Evolutionary conservation across 2,329 filamentous ascomycete genomes (phyloP).

Genomic region (Fusarium cicatricum): DNA sequence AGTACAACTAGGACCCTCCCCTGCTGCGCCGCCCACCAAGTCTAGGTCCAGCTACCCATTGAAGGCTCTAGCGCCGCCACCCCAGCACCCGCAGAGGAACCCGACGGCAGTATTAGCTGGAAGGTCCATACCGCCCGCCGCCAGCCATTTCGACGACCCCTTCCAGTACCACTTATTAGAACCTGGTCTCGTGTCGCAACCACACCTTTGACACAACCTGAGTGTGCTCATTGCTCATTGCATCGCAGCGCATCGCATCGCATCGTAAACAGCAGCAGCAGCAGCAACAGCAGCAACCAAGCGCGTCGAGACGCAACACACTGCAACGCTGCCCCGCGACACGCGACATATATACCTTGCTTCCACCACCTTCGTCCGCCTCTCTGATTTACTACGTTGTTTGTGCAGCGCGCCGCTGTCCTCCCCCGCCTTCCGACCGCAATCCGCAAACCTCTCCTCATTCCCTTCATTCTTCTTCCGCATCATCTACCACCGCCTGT

Average conservation of each 20-base stretch:
- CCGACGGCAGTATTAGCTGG: slow-evolving; percentile 38
- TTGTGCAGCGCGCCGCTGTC: slow-evolving; percentile 36
- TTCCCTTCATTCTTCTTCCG: slow-evolving; percentile 18
- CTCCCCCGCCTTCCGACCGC: slow-evolving; percentile 37
- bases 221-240: slow-evolving; percentile 29
- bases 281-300: slow-evolving; percentile 18
- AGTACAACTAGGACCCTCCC: slow-evolving; percentile 27
- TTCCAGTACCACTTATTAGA: slow-evolving; percentile 37
- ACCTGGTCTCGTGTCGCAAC: slow-evolving; percentile 43
- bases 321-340: slow-evolving; percentile 30
- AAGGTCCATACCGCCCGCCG: slow-evolving; percentile 34
- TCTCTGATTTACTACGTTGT: slow-evolving; percentile 19
- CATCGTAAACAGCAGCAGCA: slow-evolving; percentile 30
- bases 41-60: slow-evolving; percentile 13
- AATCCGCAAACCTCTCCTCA: slow-evolving; percentile 21
- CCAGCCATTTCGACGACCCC: slow-evolving; percentile 26
- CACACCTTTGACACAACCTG: slow-evolving; percentile 38
- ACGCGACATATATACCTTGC: slow-evolving; percentile 28
- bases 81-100: slow-evolving; percentile 28
- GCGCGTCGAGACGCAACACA: slow-evolving; percentile 25
- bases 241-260: slow-evolving; percentile 19
- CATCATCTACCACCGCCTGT: slow-evolving; percentile 10
- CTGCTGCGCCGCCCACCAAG: slow-evolving; percentile 34
- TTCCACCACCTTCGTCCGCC: slow-evolving; percentile 9
- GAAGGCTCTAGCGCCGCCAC: slow-evolving; percentile 28